phyloP scores from a whole-genome alignment of 2,329 filamentous ascomycete species.

The Curvularia spicifera region DNA sequence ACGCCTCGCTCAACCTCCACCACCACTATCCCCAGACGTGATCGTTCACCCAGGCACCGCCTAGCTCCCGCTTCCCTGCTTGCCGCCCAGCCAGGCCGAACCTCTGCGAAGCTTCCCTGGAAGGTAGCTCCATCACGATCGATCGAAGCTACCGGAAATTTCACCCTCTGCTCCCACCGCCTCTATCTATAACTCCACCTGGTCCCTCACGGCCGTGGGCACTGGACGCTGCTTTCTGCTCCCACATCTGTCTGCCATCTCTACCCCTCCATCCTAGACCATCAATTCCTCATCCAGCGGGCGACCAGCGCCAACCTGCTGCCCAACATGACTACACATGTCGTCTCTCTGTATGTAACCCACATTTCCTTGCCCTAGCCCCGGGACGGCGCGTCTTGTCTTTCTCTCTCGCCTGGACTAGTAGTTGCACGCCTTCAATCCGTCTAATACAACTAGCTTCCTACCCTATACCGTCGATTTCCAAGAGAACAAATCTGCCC shows the following conservation, averaged over 20 bases:
- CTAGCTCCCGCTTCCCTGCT: slow-evolving; percentile 13
- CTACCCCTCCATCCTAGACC: slow-evolving; percentile 5
- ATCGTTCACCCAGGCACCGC: background rate
- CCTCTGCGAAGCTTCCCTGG: slow-evolving; percentile 10
- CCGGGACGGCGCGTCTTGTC: background rate
- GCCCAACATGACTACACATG: slow-evolving; percentile 63
- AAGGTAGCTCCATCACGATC: slow-evolving; percentile 12
- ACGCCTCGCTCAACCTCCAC: slow-evolving; percentile 19
- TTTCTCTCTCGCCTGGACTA: background rate
- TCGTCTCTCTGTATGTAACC: slow-evolving; percentile 62
- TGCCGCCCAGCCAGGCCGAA: slow-evolving; percentile 12
- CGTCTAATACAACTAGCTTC: slow-evolving; percentile 66
- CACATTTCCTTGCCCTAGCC: background rate
- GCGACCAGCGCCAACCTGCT: slow-evolving; percentile 12
- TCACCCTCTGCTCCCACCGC: slow-evolving; percentile 13
- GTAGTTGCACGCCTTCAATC: background rate
- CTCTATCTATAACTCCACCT: slow-evolving; percentile 14
- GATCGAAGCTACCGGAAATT: slow-evolving; percentile 21
- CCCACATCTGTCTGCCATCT: slow-evolving; percentile 11
- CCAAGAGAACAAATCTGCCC: slow-evolving; percentile 52
- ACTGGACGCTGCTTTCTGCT: slow-evolving; percentile 1
- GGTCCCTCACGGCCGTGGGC: background rate
- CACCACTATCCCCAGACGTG: slow-evolving; percentile 10
- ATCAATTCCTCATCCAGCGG: slow-evolving; percentile 10
- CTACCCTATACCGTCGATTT: slow-evolving; percentile 93